Conservation (phyloP, 371 early-diverging fungal species). For the Rhizopus arrhizus region DNA sequence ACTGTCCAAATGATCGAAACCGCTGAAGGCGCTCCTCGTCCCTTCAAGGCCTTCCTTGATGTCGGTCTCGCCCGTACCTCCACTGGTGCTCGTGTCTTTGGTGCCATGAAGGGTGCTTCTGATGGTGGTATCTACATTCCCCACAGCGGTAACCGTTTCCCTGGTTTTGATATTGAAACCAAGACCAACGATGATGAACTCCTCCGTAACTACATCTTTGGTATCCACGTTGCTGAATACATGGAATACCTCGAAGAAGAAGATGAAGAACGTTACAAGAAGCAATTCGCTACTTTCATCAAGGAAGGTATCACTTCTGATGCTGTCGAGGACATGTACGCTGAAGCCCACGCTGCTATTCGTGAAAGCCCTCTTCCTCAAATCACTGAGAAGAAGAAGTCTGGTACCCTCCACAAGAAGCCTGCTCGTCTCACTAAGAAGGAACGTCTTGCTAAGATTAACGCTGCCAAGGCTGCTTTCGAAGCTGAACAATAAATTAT, state of each 20-base stretch:
- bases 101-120: conserved; percentile 99
- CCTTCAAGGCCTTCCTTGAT: conserved; percentile 99
- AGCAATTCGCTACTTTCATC: conserved; percentile 97
- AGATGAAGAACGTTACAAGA: conserved; percentile 98
- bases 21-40: conserved; percentile 94
- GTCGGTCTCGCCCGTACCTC: conserved; percentile 99
- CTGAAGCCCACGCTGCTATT: conserved; percentile 93
- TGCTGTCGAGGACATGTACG: conserved; percentile 95
- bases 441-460: conserved; percentile 87
- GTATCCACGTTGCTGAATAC: conserved; percentile 98
- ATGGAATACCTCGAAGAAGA: conserved; percentile 98
- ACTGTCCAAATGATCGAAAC: conserved; percentile 87
- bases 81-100: conserved; percentile 99
- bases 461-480: conserved; percentile 90
- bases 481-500: conserved; percentile 30
- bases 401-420: conserved; percentile 62
- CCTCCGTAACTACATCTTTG: conserved; percentile 98
- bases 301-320: conserved; percentile 92
- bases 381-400: conserved; percentile 75
- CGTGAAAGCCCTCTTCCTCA: conserved; percentile 84
- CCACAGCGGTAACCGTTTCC: conserved; percentile 98
- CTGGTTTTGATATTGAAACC: conserved; percentile 92
- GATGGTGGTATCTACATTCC: conserved; percentile 99
- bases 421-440: conserved; percentile 73
- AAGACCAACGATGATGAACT: conserved; percentile 95